Base-by-base conservation (phyloP, 1,284 basidiomycete genomes). In the Sporisorium iseilematis-ciliati region DNA sequence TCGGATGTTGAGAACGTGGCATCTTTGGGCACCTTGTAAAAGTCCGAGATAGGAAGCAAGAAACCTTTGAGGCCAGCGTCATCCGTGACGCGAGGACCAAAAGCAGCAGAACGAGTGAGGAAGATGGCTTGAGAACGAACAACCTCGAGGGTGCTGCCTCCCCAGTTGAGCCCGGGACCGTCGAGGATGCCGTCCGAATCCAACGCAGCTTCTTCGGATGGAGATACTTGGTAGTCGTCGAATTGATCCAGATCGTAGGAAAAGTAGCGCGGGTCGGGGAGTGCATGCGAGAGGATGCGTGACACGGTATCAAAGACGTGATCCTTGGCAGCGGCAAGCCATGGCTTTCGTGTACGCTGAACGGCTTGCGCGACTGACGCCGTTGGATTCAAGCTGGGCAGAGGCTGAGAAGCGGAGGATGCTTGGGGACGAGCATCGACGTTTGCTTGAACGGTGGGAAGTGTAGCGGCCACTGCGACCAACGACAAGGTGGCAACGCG, bases 81-180 rank as follows among this genome's bases (percentile, higher is more conserved):
- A 38, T 54, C 61, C 7, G 60, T 61, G 35, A 83, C 66, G 12
- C 60, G 66, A 2, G 81, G 82, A 2, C 84, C 84, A 40, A 85
- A 85, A 12, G 79, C 83, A 18, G 84, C 84, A 2, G 84, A 73
- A 1, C 81, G 74, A 8, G 83, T 83, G 3, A 78, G 60, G 57
- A 82, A 83, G 56, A 75, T 75, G 21, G 81, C 81, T 40, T 82
- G 80, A 5, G 81, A 80, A 7, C 75, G 77, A 1, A 80, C 75
- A 6, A 80, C 79, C 25, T 79, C 77, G 21, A 80, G 65, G 3
- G 79, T 80, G 50, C 77, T 80, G 21, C 77, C 78, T 18, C 79
- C 79, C 79, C 79, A 80, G 21, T 75, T 76, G 29, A 79, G 53
- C 10, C 72, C 69, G 2, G 75, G 62, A 0, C 65, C 69, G n/a